A percentile compares a stretch with the other conserved stretches of the same genome.
Evolutionary conservation across 192 early-diverging fungal species (phyloP).

Genomic region (Funneliformis geosporum): DNA sequence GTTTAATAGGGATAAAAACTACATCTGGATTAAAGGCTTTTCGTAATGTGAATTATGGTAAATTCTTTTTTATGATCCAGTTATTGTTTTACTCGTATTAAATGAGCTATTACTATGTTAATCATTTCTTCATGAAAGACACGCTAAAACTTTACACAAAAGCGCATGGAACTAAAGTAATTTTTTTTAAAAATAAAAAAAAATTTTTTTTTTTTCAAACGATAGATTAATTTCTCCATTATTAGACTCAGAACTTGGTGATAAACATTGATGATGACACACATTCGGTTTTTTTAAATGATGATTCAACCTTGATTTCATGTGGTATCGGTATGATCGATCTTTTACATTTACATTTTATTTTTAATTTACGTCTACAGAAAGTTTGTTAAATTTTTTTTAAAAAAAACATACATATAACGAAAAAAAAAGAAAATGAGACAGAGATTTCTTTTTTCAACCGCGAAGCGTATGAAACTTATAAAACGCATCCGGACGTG

Average conservation of each 20-base stretch:
- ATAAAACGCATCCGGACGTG: slow-evolving; percentile 68
- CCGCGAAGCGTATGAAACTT: slow-evolving; percentile 65
- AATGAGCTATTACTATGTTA: background rate
- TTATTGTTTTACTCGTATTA: background rate
- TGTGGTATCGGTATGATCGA: slow-evolving; percentile 61
- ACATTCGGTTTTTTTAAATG: slow-evolving; percentile 60
- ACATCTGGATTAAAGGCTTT: slow-evolving; percentile 70
- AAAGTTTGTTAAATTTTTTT: background rate
- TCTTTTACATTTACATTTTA: background rate
- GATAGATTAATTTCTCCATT: slow-evolving; percentile 36
- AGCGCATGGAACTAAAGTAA: slow-evolving; percentile 72
- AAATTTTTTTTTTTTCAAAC: slow-evolving; percentile 25
- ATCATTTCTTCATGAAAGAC: slow-evolving; percentile 46
- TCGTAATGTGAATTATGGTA: slow-evolving; percentile 67
- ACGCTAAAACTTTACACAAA: slow-evolving; percentile 77
- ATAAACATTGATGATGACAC: slow-evolving; percentile 83
- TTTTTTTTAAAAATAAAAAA: background rate
- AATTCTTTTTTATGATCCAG: slow-evolving; percentile 1
- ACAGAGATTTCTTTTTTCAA: slow-evolving; percentile 87
- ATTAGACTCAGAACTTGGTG: slow-evolving; percentile 77
- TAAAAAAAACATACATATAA: too few species aligned
- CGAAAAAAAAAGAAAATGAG: slow-evolving; percentile 61
- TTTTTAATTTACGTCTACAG: too few species aligned
- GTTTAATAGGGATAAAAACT: slow-evolving; percentile 56
- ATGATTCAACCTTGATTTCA: slow-evolving; percentile 51